Conservation (phyloP, 2,329 filamentous ascomycete species). For the Phialemonium atrogriseum region DNA sequence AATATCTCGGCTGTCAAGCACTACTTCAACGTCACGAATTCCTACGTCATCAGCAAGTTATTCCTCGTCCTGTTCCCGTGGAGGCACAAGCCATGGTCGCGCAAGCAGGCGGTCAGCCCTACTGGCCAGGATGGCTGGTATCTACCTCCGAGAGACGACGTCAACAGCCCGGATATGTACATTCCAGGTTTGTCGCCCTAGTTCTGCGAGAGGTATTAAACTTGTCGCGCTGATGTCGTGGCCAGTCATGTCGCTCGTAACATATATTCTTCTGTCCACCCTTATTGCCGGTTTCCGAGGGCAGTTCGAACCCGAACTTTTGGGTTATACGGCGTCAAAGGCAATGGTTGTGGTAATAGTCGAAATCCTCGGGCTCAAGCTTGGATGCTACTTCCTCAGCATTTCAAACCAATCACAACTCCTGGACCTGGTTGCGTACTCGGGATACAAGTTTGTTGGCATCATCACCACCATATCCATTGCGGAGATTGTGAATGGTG, state of each 20-base stretch:
- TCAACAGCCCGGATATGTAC: conserved; percentile 99
- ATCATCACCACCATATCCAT: conserved; percentile 83
- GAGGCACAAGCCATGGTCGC: conserved; percentile 95
- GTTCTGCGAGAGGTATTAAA: conserved; percentile 16
- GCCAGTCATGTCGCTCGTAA: conserved; percentile 89
- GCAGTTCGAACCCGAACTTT: conserved; percentile 86
- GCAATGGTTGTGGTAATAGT: conserved; percentile 76
- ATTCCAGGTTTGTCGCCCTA: conserved; percentile 82
- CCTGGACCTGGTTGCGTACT: conserved; percentile 90
- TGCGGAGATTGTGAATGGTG: conserved; percentile 68
- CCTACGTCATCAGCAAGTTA: conserved; percentile 89
- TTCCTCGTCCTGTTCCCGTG: conserved; percentile 93
- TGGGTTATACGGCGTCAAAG: conserved; percentile 81
- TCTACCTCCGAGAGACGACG: conserved; percentile 84
- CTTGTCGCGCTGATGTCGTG: too few relatives aligned
- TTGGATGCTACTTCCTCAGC: conserved; percentile 86
- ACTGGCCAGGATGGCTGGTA: conserved; percentile 69
- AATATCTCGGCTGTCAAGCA: conserved; percentile 91
- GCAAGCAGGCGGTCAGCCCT: conserved; percentile 69
- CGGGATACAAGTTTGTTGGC: conserved; percentile 97
- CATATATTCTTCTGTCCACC: conserved; percentile 90
- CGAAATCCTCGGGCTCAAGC: conserved; percentile 83
- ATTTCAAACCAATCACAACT: conserved; percentile 93
- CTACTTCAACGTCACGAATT: conserved; percentile 99
- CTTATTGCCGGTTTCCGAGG: conserved; percentile 83